Evolutionary conservation across 345 rosid genomes (phyloP).

Genomic region (Eucalyptus marginata): DNA sequence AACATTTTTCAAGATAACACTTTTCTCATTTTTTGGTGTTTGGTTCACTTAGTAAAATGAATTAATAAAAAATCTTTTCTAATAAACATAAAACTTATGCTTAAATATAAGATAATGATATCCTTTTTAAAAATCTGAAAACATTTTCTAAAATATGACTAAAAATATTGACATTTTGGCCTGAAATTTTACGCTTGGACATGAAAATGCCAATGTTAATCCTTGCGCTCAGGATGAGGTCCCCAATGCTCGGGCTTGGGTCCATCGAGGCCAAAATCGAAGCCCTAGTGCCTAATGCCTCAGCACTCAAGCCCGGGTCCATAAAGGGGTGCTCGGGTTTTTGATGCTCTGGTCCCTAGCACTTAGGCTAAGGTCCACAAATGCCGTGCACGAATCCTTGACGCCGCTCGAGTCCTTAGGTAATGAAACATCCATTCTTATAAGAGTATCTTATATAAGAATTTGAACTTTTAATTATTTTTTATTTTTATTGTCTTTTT

Average conservation of each 20-base stretch:
- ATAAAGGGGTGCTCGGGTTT: background rate
- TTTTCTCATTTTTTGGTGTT: background rate
- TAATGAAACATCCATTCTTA: background rate
- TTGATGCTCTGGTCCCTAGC: background rate
- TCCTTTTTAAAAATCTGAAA: background rate
- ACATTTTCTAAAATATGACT: background rate
- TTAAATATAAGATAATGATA: background rate
- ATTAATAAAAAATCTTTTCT: too few relatives aligned
- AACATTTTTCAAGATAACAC: background rate
- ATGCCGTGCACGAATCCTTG: rapidly evolving
- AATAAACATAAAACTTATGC: background rate
- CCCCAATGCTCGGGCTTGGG: background rate
- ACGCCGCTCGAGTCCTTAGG: rapidly evolving
- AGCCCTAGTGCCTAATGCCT: background rate
- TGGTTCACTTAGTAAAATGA: background rate
- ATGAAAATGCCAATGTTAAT: background rate
- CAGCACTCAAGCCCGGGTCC: rapidly evolving
- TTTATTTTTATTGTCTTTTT: too few relatives aligned
- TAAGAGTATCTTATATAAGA: too few relatives aligned
- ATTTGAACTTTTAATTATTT: too few relatives aligned
- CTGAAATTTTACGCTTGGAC: too few relatives aligned
- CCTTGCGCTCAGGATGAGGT: background rate
- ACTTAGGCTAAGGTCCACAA: background rate
- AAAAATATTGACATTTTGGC: background rate
- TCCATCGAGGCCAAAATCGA: background rate